Evolutionary conservation across 2,329 filamentous ascomycete species (phyloP).

Genomic region (Cryphonectria radicalis): DNA sequence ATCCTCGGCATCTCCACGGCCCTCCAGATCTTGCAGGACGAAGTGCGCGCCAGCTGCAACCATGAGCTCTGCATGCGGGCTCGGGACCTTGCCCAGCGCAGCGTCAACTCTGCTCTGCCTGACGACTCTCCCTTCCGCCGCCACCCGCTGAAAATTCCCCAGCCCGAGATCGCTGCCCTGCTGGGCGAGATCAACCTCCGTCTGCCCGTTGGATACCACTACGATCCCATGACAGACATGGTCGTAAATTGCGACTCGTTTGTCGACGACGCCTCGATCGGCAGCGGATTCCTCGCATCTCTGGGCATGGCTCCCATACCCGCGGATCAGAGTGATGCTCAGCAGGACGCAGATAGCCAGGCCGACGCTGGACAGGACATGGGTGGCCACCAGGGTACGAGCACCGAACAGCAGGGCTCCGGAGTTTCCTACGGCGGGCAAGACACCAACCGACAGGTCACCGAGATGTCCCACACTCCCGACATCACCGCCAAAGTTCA

Average conservation of each 20-base stretch:
- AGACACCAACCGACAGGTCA: background rate
- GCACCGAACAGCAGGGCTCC: background rate
- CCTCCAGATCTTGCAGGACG: background rate
- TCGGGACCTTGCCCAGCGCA: background rate
- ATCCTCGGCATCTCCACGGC: conserved; percentile 17
- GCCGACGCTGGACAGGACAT: background rate
- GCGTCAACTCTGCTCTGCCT: background rate
- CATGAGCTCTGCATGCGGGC: background rate
- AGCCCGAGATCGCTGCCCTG: conserved; percentile 2
- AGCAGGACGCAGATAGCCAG: background rate
- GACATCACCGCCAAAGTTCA: background rate
- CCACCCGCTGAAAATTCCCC: background rate
- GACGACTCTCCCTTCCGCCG: background rate
- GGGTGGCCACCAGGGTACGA: background rate
- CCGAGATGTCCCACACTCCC: background rate
- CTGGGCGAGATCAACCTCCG: conserved; percentile 34
- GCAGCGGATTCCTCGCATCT: background rate
- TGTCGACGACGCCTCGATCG: background rate
- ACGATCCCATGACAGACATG: conserved; percentile 13
- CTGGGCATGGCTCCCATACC: background rate
- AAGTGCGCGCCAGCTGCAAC: background rate
- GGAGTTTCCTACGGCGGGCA: background rate
- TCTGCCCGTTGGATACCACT: conserved; percentile 6
- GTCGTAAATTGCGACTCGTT: background rate
- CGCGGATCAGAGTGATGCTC: background rate